A percentile compares a stretch with the other conserved stretches of the same genome.
phyloP scores from a whole-genome alignment of 2,329 filamentous ascomycete genomes.

The Verticillium longisporum region DNA sequence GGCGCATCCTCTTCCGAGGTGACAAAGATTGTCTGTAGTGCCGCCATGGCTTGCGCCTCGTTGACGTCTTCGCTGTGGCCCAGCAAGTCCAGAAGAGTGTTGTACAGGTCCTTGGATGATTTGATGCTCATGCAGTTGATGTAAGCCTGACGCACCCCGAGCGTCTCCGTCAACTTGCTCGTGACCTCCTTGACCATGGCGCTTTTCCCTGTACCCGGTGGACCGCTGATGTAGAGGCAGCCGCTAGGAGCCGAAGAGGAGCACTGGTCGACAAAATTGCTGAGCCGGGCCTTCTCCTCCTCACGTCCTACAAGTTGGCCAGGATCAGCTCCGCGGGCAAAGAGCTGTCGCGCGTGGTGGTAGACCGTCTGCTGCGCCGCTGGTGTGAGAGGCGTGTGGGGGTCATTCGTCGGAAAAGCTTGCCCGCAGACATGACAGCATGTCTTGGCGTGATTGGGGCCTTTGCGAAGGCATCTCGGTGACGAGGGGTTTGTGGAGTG shows the following conservation, averaged over 20 bases:
- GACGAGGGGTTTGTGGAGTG: slow-evolving; percentile 68
- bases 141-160: slow-evolving; percentile 60
- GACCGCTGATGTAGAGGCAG: slow-evolving; percentile 91
- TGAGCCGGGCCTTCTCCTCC: slow-evolving; percentile 56
- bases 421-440: slow-evolving; percentile 70
- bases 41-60: slow-evolving; percentile 60
- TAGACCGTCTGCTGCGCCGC: slow-evolving; percentile 69
- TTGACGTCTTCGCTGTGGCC: slow-evolving; percentile 50
- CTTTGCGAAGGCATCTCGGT: slow-evolving; percentile 69
- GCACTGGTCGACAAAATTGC: slow-evolving; percentile 60
- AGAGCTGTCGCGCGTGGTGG: slow-evolving; percentile 79
- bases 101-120: slow-evolving; percentile 77
- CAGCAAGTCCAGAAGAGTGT: slow-evolving; percentile 66
- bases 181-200: slow-evolving; percentile 82
- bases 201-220: slow-evolving; percentile 94
- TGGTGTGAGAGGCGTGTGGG: slow-evolving; percentile 66
- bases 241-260: slow-evolving; percentile 57
- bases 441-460: slow-evolving; percentile 76
- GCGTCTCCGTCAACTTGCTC: slow-evolving; percentile 42
- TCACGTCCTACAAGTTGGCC: slow-evolving; percentile 75
- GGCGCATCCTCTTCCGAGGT: slow-evolving; percentile 47
- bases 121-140: slow-evolving; percentile 98
- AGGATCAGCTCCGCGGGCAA: slow-evolving; percentile 71
- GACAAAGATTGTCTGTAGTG: slow-evolving; percentile 65
- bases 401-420: slow-evolving; percentile 69